Base-by-base conservation (phyloP, 2,329 filamentous ascomycete species). In the Graphilbum ipis-grandicollis region DNA sequence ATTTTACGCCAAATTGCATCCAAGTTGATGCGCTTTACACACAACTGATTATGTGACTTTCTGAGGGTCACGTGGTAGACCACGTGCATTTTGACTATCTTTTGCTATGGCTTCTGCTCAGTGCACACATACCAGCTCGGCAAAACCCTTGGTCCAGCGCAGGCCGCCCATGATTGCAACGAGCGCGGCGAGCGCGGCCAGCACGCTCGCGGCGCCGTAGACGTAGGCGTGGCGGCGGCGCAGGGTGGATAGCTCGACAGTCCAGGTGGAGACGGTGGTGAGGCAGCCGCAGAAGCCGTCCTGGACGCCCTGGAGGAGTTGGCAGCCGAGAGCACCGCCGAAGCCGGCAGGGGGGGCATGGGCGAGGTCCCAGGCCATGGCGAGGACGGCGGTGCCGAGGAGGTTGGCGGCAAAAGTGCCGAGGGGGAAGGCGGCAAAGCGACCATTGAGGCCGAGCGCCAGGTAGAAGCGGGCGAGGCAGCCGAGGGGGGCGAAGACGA, bases 321-420 rank as follows among this genome's bases (percentile, higher is more conserved):
- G 68, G 45, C 72, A 86, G 1, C 72, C 74, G 0, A 75, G n/a
- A n/a, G n/a, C n/a, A n/a, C n/a, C n/a, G n/a, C n/a, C 48, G 2
- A 68, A 51, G 1, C 68, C 67, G 5, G 60, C 61, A 2, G 64
- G 44, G 0, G 64, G 67, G 0, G 65, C 66, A 48, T 83, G 84
- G 44, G 84, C 80, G 35, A 93, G 58, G 49, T 92, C 80, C 60
- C 71, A 93, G 22, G 74, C 69, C 66, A 84, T 75, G 13, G 72
- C 85, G 35, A 92, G 54, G 14, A 93, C 55, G 0, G 67, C 67
- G 0, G 82, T 85, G 5, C 86, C 88, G 13, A 78, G 52, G 5
- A 92, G 62, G 49, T 96, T 96, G 21, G 79, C 83, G 0, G 61
- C 57, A 48, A 94, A 93, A 0, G 88, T 96, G 3, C 88, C 88